These are phyloP conservation scores for Chaetomium tenue DNA, from an alignment of 495 filamentous ascomycete species.

Conservation along the genomic window DNA sequence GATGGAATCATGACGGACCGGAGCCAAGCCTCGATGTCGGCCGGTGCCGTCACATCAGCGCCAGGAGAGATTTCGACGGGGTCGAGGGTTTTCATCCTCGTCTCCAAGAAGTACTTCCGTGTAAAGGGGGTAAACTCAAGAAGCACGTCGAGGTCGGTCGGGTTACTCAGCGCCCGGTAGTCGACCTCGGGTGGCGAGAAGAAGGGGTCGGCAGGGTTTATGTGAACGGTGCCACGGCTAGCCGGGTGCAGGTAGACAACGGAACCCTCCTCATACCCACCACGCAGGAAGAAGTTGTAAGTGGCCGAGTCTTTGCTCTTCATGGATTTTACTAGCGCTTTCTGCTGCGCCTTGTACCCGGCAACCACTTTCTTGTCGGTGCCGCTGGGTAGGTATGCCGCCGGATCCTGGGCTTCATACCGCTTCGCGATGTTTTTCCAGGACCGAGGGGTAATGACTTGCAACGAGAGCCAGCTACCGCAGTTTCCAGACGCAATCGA, in stretches of 20 bases:
- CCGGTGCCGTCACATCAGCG: slow-evolving; percentile 27
- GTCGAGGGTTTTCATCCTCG: slow-evolving; percentile 23
- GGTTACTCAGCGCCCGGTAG: slow-evolving; percentile 48
- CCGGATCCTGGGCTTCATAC: slow-evolving; percentile 39
- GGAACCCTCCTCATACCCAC: slow-evolving; percentile 29
- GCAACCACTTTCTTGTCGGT: slow-evolving; percentile 38
- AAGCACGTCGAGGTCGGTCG: slow-evolving; percentile 44
- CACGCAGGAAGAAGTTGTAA: slow-evolving; percentile 40
- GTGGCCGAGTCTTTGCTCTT: slow-evolving; percentile 39
- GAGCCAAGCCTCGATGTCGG: slow-evolving; percentile 34
- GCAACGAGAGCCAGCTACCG: slow-evolving; percentile 41
- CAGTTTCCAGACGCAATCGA: slow-evolving; percentile 42
- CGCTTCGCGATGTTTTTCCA: slow-evolving; percentile 37
- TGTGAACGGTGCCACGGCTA: slow-evolving; percentile 44
- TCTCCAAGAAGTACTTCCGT: slow-evolving; percentile 37
- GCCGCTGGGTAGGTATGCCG: slow-evolving; percentile 35
- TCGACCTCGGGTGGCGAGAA: slow-evolving; percentile 43
- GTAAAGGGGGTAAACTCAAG: slow-evolving; percentile 44
- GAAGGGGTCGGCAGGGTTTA: slow-evolving; percentile 42
- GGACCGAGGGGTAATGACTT: slow-evolving; percentile 39
- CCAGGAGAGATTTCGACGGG: slow-evolving; percentile 37
- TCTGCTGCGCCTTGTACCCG: slow-evolving; percentile 46
- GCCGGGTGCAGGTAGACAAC: slow-evolving; percentile 43
- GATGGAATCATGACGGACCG: slow-evolving; percentile 14
- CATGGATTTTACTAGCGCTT: slow-evolving; percentile 36